Evolutionary conservation across 2,329 filamentous ascomycete species (phyloP).

Genomic region (Ambrosiella beaveri): DNA sequence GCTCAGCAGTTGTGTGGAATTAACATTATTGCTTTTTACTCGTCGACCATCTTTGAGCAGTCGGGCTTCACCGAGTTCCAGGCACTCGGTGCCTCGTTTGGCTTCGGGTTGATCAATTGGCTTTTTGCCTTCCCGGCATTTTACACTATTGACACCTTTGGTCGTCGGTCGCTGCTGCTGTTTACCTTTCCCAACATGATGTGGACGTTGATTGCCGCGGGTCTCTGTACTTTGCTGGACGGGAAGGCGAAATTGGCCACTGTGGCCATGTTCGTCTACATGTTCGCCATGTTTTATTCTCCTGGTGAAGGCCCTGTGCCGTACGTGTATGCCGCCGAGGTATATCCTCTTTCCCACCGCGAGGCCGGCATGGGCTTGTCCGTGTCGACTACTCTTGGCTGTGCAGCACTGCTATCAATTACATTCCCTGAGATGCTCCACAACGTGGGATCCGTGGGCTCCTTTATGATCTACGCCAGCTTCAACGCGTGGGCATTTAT

Average conservation of each 20-base stretch:
- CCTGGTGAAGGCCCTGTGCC: slow-evolving; percentile 47
- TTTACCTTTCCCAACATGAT: slow-evolving; percentile 51
- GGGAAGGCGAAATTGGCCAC: slow-evolving; percentile 30
- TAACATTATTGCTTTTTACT: slow-evolving; percentile 34
- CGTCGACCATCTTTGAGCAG: slow-evolving; percentile 27
- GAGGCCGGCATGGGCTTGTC: slow-evolving; percentile 48
- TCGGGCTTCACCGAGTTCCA: slow-evolving; percentile 24
- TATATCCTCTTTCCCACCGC: slow-evolving; percentile 45
- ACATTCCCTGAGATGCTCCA: slow-evolving; percentile 33
- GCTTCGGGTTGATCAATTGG: slow-evolving; percentile 40
- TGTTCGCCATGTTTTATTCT: slow-evolving; percentile 50
- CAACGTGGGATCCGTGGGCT: slow-evolving; percentile 16
- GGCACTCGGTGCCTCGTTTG: slow-evolving; percentile 26
- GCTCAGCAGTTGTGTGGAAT: slow-evolving; percentile 44
- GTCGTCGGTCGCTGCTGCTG: slow-evolving; percentile 41
- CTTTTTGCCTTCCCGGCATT: slow-evolving; percentile 49
- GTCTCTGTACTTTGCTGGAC: slow-evolving; percentile 23
- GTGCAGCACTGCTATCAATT: slow-evolving; percentile 31
- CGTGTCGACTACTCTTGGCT: slow-evolving; percentile 42
- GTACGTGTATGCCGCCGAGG: slow-evolving; percentile 42
- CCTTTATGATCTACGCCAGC: slow-evolving; percentile 34
- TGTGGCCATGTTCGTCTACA: slow-evolving; percentile 44
- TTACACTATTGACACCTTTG: slow-evolving; percentile 50
- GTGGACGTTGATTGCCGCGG: slow-evolving; percentile 34
- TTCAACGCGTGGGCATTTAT: slow-evolving; percentile 37